Evolutionary conservation across 2,329 filamentous ascomycete species (phyloP).

Genomic region (Colletotrichum sp.): DNA sequence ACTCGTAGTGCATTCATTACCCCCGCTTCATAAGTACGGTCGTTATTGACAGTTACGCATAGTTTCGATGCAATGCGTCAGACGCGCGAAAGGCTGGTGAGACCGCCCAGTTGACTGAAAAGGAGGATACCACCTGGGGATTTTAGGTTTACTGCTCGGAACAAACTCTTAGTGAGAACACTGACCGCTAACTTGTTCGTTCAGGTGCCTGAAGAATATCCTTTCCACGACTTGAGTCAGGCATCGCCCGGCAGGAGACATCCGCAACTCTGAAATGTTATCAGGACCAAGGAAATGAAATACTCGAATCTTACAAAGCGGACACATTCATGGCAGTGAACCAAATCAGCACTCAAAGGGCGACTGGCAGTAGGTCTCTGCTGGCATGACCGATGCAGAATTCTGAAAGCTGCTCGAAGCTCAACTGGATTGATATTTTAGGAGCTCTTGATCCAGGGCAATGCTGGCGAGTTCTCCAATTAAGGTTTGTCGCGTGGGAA

Average conservation of each 20-base stretch:
- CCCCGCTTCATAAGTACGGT: fast-evolving
- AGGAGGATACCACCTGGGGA: fast-evolving
- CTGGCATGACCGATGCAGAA: not conserved
- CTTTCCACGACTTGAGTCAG: not conserved
- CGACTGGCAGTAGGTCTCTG: fast-evolving
- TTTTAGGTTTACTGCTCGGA: not conserved
- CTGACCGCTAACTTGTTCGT: not conserved
- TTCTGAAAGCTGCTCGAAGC: fast-evolving
- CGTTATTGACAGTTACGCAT: not conserved
- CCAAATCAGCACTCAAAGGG: not conserved
- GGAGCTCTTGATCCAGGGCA: not conserved
- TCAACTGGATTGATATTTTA: not conserved
- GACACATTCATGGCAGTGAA: not conserved
- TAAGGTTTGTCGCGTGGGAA: not conserved
- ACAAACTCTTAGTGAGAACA: not conserved
- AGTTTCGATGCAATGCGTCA: not conserved
- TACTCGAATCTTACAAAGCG: not conserved
- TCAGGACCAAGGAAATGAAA: not conserved
- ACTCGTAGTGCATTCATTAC: fast-evolving
- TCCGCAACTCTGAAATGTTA: not conserved
- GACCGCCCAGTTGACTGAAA: not conserved
- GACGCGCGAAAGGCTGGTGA: not conserved
- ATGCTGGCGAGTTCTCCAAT: not conserved
- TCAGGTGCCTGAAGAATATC: not conserved
- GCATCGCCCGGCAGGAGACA: not conserved